phyloP scores from a whole-genome alignment of 768 basidiomycete species.

The Auriscalpium microsporum region DNA sequence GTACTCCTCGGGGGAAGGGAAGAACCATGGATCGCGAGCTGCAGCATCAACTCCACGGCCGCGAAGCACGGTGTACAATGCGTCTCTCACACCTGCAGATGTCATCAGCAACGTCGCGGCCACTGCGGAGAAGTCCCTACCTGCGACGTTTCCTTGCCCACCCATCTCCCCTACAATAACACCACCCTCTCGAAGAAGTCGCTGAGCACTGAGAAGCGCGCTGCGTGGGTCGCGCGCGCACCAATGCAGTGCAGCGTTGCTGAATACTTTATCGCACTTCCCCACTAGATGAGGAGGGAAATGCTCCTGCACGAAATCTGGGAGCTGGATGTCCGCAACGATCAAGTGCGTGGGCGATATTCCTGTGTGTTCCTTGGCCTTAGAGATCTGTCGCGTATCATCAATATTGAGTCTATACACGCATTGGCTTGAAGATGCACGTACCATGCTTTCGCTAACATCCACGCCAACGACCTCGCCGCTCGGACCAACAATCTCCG shows the following conservation, averaged over 20 bases:
- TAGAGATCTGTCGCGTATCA: constrained; percentile 36
- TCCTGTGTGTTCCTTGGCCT: constrained; percentile 27
- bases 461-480: constrained; percentile 66
- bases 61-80: constrained; percentile 45
- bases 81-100: constrained; percentile 50
- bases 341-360: constrained; percentile 16
- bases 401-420: background rate
- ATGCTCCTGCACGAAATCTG: background rate
- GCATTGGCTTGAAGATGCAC: constrained; percentile 9
- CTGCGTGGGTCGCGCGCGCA: constrained; percentile 66
- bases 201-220: constrained; percentile 53
- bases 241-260: constrained; percentile 79
- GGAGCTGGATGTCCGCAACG: constrained; percentile 44
- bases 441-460: constrained; percentile 63
- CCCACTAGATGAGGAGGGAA: constrained; percentile 23
- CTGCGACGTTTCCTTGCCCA: constrained; percentile 63
- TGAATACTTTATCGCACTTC: constrained; percentile 69
- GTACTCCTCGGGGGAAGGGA: constrained; percentile 67
- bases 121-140: constrained; percentile 25
- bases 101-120: background rate
- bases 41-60: constrained; percentile 49
- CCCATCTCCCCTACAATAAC: constrained; percentile 73
- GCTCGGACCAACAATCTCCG: constrained; percentile 36
- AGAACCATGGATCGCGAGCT: constrained; percentile 74
- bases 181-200: constrained; percentile 59